phyloP scores from a whole-genome alignment of 208 protist species.

The Leishmania mexicana region DNA sequence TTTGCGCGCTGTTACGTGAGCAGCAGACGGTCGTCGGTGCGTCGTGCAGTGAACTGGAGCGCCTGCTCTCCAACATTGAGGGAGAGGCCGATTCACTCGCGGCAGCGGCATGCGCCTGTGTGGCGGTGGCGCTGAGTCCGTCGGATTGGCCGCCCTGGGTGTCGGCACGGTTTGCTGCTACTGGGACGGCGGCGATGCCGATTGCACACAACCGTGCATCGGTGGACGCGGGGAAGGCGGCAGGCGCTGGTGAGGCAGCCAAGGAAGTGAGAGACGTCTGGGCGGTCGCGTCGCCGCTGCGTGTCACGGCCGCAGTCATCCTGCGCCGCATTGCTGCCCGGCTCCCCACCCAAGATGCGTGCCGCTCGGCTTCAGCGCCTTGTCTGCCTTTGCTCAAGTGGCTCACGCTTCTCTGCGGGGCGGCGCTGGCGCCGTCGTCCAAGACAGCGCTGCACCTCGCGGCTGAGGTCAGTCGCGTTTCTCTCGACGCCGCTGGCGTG shows the following conservation, averaged over 20 bases:
- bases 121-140: slow-evolving; percentile 29
- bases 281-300: slow-evolving; percentile 17
- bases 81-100: slow-evolving; percentile 28
- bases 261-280: not conserved
- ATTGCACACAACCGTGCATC: not conserved
- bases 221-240: not conserved
- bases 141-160: slow-evolving; percentile 43
- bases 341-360: slow-evolving; percentile 1
- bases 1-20: slow-evolving; percentile 10
- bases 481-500: slow-evolving; percentile 21
- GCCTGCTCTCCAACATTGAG: slow-evolving; percentile 12
- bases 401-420: slow-evolving; percentile 41
- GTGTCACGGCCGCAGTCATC: slow-evolving; percentile 9
- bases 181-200: slow-evolving; percentile 16
- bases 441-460: slow-evolving; percentile 32
- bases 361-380: not conserved
- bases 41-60: slow-evolving; percentile 5
- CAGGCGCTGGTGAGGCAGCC: not conserved
- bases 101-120: slow-evolving; percentile 42
- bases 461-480: slow-evolving; percentile 5
- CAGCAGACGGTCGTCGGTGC: not conserved
- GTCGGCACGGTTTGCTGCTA: slow-evolving; percentile 15
- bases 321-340: slow-evolving; percentile 10
- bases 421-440: slow-evolving; percentile 32
- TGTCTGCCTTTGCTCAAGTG: slow-evolving; percentile 15